These are phyloP conservation scores for Colletotrichum sansevieriae DNA, from an alignment of 2,329 filamentous ascomycete genomes.

Conservation along the genomic window DNA sequence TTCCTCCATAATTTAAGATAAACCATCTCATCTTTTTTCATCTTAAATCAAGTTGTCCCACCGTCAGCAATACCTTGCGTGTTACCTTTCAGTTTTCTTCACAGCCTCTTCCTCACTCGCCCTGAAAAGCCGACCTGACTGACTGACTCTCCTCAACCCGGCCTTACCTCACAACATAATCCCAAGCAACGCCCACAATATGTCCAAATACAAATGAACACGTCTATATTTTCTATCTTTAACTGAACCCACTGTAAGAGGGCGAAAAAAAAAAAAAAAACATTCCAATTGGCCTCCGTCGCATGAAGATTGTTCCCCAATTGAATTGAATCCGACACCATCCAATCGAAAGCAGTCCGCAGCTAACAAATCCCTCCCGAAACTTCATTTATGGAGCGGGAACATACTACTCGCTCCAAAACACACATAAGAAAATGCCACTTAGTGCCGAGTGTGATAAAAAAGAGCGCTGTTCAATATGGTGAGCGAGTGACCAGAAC, in stretches of 20 bases:
- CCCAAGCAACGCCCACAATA: not conserved
- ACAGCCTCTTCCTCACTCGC: not conserved
- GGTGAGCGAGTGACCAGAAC: too few relatives aligned
- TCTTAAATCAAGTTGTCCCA: not conserved
- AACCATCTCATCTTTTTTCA: too few relatives aligned
- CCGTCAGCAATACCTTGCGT: too few relatives aligned
- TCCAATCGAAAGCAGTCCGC: not conserved
- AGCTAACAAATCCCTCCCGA: not conserved
- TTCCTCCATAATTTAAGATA: too few relatives aligned
- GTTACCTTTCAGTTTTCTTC: not conserved
- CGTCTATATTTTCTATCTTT: slow-evolving; percentile 9
- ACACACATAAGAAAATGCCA: too few relatives aligned
- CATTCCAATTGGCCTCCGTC: not conserved
- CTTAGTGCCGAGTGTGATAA: too few relatives aligned
- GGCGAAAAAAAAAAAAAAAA: not conserved
- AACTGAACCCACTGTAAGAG: not conserved
- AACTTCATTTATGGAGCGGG: slow-evolving; percentile 14
- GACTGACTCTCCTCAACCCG: not conserved
- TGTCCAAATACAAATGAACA: not conserved
- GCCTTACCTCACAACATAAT: slow-evolving; percentile 10
- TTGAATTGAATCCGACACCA: slow-evolving; percentile 11
- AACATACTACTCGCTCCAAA: not conserved
- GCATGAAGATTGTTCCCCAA: slow-evolving; percentile 9
- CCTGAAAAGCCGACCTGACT: not conserved
- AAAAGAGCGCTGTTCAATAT: too few relatives aligned